Conservation (phyloP, 116 monocot species). For the Papilionanthe hybrid region DNA sequence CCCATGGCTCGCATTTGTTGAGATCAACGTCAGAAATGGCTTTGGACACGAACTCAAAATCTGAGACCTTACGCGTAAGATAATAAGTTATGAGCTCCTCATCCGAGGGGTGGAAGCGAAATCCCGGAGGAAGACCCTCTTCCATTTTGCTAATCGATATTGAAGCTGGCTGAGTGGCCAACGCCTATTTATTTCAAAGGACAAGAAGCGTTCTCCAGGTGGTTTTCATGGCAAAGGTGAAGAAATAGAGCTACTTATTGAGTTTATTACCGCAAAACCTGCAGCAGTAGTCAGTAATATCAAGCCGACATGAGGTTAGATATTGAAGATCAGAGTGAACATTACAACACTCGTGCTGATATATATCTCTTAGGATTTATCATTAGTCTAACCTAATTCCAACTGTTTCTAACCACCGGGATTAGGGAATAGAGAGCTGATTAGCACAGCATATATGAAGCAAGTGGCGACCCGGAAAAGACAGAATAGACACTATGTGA, state of each 20-base stretch:
- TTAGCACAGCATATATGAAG: background rate
- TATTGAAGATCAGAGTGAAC: background rate
- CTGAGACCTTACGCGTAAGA: conserved; percentile 25
- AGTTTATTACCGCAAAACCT: background rate
- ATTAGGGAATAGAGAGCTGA: background rate
- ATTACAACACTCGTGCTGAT: background rate
- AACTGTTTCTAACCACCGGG: conserved; percentile 5
- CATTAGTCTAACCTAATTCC: conserved; percentile 3
- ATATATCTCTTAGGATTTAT: background rate
- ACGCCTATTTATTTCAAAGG: background rate
- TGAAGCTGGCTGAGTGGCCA: background rate
- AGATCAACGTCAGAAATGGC: conserved; percentile 43
- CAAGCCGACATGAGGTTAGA: background rate
- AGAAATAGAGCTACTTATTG: background rate
- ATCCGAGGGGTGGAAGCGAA: conserved; percentile 41
- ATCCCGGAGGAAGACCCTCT: conserved; percentile 41
- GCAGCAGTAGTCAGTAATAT: background rate
- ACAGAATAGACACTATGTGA: background rate
- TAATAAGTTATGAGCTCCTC: conserved; percentile 51
- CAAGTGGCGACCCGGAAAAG: background rate
- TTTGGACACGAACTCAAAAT: conserved; percentile 21
- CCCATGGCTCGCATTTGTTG: conserved; percentile 57
- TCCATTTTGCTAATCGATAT: background rate
- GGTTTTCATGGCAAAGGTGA: background rate
- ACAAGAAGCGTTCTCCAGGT: background rate